These are phyloP conservation scores for Arctium lappa DNA, from an alignment of 129 eudicot species.

Conservation along the genomic window DNA sequence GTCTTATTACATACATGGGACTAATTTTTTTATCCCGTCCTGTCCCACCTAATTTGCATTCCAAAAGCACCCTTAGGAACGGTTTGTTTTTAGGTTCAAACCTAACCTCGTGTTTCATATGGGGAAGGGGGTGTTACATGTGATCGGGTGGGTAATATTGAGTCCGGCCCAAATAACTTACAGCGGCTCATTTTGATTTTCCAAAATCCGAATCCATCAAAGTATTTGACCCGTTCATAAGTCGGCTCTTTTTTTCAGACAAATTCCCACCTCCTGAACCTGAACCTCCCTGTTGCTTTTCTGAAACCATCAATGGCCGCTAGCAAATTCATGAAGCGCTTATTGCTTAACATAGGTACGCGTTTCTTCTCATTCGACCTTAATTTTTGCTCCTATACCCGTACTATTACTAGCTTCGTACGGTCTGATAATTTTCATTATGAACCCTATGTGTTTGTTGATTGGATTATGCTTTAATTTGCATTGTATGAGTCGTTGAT, in stretches of 20 bases:
- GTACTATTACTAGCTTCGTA: neutral
- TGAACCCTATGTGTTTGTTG: slow-evolving; percentile 10
- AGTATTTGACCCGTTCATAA: neutral
- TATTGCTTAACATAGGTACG: slow-evolving; percentile 27
- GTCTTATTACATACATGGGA: no score
- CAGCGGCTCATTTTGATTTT: neutral
- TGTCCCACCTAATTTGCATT: no score
- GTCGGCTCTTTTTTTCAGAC: slow-evolving; percentile 10
- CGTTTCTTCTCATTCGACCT: neutral
- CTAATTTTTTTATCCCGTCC: no score
- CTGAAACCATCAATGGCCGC: slow-evolving; percentile 31
- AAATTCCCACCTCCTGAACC: slow-evolving; percentile 15
- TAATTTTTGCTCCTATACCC: neutral
- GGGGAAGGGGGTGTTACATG: no score
- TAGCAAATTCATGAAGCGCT: slow-evolving; percentile 29
- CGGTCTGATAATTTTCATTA: neutral
- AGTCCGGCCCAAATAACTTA: neutral
- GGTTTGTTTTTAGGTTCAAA: no score
- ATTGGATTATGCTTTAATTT: neutral
- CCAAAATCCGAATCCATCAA: neutral
- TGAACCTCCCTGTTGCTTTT: slow-evolving; percentile 15
- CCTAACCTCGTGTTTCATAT: no score
- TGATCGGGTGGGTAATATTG: no score
- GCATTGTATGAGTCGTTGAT: slow-evolving; percentile 1
- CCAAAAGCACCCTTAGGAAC: no score